Conservation (phyloP, 352 stramenopile species). For the Phytophthora macrochlamydospora region DNA sequence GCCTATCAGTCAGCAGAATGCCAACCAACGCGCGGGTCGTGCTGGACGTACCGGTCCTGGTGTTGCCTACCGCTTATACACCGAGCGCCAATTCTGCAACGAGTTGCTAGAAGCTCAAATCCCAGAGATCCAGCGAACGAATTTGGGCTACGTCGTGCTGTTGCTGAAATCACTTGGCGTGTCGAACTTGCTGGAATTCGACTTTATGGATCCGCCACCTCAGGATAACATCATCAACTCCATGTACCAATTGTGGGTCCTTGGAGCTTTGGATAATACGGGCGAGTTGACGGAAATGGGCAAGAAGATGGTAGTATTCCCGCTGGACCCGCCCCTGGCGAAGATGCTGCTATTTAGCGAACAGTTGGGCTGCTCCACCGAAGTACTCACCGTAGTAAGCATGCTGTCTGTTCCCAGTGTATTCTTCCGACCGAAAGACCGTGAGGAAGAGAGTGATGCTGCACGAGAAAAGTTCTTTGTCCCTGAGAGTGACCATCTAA, state of each 20-base stretch:
- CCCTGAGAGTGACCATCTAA: constrained; percentile 97
- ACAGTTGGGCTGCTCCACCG: constrained; percentile 92
- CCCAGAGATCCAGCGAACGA: constrained; percentile 98
- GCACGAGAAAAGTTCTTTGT: constrained; percentile 99
- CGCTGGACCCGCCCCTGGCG: constrained; percentile 94
- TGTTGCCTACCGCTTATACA: constrained; percentile 97
- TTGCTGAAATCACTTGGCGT: constrained; percentile 98
- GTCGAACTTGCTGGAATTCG: constrained; percentile 96
- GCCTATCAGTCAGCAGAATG: constrained; percentile 97
- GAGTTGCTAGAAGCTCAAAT: constrained; percentile 98
- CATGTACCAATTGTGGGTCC: constrained; percentile 99
- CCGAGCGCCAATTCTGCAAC: constrained; percentile 96
- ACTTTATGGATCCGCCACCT: constrained; percentile 99
- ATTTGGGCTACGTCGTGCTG: constrained; percentile 97
- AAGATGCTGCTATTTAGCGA: constrained; percentile 98
- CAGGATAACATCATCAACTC: constrained; percentile 97
- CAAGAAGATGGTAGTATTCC: constrained; percentile 98
- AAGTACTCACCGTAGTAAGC: constrained; percentile 96
- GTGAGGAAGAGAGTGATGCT: constrained; percentile 97
- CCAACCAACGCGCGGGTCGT: constrained; percentile 96
- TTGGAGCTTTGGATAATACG: constrained; percentile 97
- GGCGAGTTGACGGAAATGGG: constrained; percentile 96
- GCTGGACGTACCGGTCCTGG: constrained; percentile 92
- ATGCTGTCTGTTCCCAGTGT: constrained; percentile 98
- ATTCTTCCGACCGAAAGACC: constrained; percentile 97